phyloP scores from a whole-genome alignment of 139 green algal genomes.

The Microglena sp. region DNA sequence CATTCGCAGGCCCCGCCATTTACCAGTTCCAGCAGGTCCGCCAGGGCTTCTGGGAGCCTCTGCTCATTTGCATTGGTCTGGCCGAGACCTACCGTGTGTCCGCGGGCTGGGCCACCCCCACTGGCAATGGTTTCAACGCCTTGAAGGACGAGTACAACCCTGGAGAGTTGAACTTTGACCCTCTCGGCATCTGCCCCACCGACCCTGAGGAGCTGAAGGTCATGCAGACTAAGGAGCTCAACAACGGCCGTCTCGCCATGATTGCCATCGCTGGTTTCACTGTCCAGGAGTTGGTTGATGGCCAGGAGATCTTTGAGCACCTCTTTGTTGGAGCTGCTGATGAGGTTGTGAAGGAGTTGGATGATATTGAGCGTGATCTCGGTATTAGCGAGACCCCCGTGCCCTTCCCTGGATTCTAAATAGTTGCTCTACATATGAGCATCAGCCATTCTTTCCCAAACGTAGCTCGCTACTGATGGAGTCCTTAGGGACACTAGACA shows the following conservation, averaged over 20 bases:
- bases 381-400: background rate
- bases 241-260: constrained; percentile 80
- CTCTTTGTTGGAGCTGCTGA: constrained; percentile 29
- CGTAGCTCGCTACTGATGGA: background rate
- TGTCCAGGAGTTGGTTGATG: constrained; percentile 7
- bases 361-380: constrained; percentile 11
- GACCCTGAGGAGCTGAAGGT: constrained; percentile 44
- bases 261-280: constrained; percentile 63
- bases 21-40: constrained; percentile 72
- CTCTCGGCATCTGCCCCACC: constrained; percentile 48
- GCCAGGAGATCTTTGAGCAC: constrained; percentile 16
- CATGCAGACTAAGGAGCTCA: constrained; percentile 73
- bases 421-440: too few relatives aligned
- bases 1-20: constrained; percentile 55
- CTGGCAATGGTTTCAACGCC: constrained; percentile 33
- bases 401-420: background rate
- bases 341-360: constrained; percentile 18
- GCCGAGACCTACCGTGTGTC: constrained; percentile 54
- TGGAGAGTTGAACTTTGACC: constrained; percentile 60
- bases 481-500: too few relatives aligned
- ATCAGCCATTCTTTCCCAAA: background rate
- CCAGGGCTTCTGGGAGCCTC: constrained; percentile 46
- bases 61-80: constrained; percentile 56
- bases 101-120: constrained; percentile 54
- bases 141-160: constrained; percentile 53